phyloP scores from a whole-genome alignment of 345 rosid genomes.

The Cardiospermum halicacabum region DNA sequence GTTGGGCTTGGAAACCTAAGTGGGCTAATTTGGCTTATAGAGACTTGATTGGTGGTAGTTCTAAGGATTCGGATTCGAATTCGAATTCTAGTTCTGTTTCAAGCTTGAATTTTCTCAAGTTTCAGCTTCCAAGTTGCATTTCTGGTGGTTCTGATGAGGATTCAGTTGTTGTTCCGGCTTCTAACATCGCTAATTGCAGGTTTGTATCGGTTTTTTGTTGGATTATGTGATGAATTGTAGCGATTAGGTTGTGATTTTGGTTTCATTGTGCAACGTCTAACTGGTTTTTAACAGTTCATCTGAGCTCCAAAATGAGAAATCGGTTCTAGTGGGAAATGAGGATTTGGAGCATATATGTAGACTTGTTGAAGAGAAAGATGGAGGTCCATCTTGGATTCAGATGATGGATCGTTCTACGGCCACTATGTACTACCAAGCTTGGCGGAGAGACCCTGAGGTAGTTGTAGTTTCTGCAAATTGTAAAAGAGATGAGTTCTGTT shows the following conservation, averaged over 20 bases:
- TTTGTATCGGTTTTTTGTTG: constrained; percentile 19
- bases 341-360: constrained; percentile 63
- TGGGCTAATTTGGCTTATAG: constrained; percentile 62
- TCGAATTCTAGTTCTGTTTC: constrained; percentile 23
- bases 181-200: constrained; percentile 41
- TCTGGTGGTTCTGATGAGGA: constrained; percentile 36
- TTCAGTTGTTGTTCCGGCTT: constrained; percentile 20
- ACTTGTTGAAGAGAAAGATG: constrained; percentile 85
- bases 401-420: constrained; percentile 88
- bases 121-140: constrained; percentile 50
- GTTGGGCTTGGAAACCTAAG: constrained; percentile 94
- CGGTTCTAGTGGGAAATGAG: constrained; percentile 44
- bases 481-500: not conserved
- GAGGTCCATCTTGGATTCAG: constrained; percentile 92
- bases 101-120: constrained; percentile 36
- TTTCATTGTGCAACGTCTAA: not conserved
- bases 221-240: not conserved
- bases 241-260: not conserved
- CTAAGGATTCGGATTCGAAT: constrained; percentile 11
- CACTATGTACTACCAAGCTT: constrained; percentile 74
- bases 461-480: constrained; percentile 6
- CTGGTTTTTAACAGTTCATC: constrained; percentile 34
- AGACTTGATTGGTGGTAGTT: constrained; percentile 28
- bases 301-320: constrained; percentile 24
- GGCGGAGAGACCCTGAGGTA: constrained; percentile 92